A percentile compares a stretch with the other conserved stretches of the same genome.
These are phyloP conservation scores for Aspergillus asperescens DNA, from an alignment of 495 filamentous ascomycete species.

Conservation along the genomic window DNA sequence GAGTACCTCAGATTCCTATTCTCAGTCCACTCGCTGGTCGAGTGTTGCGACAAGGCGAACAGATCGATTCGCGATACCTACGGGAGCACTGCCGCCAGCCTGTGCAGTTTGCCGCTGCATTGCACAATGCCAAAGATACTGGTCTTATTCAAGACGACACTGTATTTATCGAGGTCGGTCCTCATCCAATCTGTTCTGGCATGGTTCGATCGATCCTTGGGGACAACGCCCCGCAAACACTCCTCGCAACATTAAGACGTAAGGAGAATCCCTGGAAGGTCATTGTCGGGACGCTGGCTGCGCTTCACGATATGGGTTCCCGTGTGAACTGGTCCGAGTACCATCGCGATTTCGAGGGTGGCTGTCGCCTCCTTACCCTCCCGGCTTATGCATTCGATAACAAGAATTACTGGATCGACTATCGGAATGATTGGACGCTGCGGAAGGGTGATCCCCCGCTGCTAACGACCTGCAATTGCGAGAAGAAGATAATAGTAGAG, in stretches of 20 bases:
- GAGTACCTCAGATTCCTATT: background rate
- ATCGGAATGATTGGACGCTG: slow-evolving; percentile 26
- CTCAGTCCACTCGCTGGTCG: background rate
- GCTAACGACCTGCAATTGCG: background rate
- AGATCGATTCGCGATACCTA: background rate
- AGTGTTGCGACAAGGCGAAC: background rate
- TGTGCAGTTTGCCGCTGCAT: background rate
- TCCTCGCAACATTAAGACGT: slow-evolving; percentile 43
- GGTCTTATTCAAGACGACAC: background rate
- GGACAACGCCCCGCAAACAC: slow-evolving; percentile 26
- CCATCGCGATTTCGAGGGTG: slow-evolving; percentile 52
- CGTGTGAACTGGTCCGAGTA: slow-evolving; percentile 63
- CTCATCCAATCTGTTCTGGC: slow-evolving; percentile 27
- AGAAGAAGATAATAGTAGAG: background rate
- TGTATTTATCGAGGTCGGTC: slow-evolving; percentile 33
- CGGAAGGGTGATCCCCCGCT: slow-evolving; percentile 23
- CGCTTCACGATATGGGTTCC: slow-evolving; percentile 52
- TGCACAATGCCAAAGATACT: background rate
- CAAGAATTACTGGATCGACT: slow-evolving; percentile 38
- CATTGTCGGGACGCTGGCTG: slow-evolving; percentile 45
- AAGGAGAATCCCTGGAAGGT: slow-evolving; percentile 48
- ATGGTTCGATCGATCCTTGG: slow-evolving; percentile 21
- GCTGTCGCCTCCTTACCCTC: slow-evolving; percentile 50
- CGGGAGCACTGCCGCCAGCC: background rate
- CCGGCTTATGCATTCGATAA: slow-evolving; percentile 52